Base-by-base conservation (phyloP, 306 rosid species). In the Comarum palustre region DNA sequence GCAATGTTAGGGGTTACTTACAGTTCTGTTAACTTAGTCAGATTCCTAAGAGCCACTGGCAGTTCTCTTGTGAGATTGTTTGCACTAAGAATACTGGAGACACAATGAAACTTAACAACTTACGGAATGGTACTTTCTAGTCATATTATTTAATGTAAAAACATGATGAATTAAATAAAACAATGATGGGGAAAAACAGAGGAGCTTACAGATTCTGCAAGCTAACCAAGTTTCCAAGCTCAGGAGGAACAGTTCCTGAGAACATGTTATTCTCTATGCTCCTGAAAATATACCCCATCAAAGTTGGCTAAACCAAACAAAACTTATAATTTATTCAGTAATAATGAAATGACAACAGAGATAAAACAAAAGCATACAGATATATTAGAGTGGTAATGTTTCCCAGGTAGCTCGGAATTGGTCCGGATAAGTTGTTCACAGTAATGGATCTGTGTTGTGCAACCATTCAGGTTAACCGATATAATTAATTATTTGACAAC, bases 51-150 rank as follows among this genome's bases (percentile, higher is more conserved):
- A 52, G 38, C 27, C 0, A 0, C 7, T 0, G 81, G 81, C 25
- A 81, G 69, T 25, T 32, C 47, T 29, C 84, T 79, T 0, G 81
- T 68, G 75, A 79, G 83, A 79, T 47, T 73, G 55, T 78, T 78
- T 12, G 77, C 58, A 46, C 8, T 78, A 12, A 78, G 78, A 34
- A 16, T 25, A 12, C 78, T 78, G 63, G n/a, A 45, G 61, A 36
- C 9, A n/a, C 3, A 51, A n/a, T 55, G 63, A 51, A 78, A 73
- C 8, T 55, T 9, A 55, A 55, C 2, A 32, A 57, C 39, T 71
- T 20, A 20, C 8, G 4, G 1, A 62, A 22, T 36, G 14, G 34
- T 68, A 47, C 72, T 69, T 51, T 5, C n/a, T 47, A 48, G n/a
- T 68, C 43, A 31, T 17, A 2, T 10, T 47, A 45, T 1, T 5